These are phyloP conservation scores for Clonostachys byssicola DNA, from an alignment of 2,329 filamentous ascomycete species.

Conservation along the genomic window DNA sequence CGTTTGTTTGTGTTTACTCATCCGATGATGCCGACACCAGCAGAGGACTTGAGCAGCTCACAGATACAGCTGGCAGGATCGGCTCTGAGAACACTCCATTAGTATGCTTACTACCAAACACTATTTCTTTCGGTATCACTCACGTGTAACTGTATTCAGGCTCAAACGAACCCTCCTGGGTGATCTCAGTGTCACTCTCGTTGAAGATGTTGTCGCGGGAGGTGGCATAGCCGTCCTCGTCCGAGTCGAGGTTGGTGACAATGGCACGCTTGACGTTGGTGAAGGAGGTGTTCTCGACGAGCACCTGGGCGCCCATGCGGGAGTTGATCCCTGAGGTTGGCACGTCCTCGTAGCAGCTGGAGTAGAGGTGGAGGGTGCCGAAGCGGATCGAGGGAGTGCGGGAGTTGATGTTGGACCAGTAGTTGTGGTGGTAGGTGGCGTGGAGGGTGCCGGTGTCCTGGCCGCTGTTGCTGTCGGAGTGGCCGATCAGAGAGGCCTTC, in stretches of 20 bases:
- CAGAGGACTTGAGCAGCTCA: slow-evolving; percentile 8
- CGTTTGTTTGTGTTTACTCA: no score
- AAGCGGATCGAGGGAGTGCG: slow-evolving; percentile 55
- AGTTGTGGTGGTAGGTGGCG: slow-evolving; percentile 58
- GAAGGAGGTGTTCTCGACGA: slow-evolving; percentile 48
- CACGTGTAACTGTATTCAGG: slow-evolving; percentile 26
- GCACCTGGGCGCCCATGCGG: slow-evolving; percentile 44
- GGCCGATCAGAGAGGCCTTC: slow-evolving; percentile 55
- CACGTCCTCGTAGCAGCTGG: slow-evolving; percentile 37
- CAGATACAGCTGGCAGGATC: slow-evolving; percentile 13
- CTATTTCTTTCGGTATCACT: not conserved
- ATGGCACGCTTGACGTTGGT: slow-evolving; percentile 33
- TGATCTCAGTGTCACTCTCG: slow-evolving; percentile 24
- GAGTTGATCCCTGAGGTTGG: slow-evolving; percentile 45
- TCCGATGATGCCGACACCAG: slow-evolving; percentile 6
- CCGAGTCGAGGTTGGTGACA: slow-evolving; percentile 35
- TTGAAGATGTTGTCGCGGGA: slow-evolving; percentile 37
- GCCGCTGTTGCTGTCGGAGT: slow-evolving; percentile 51
- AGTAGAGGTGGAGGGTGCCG: slow-evolving; percentile 49
- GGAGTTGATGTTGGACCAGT: slow-evolving; percentile 55
- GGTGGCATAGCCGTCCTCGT: slow-evolving; percentile 35
- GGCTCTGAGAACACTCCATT: slow-evolving; percentile 13
- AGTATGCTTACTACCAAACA: slow-evolving; percentile 1
- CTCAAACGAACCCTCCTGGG: slow-evolving; percentile 18
- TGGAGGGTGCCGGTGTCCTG: slow-evolving; percentile 54